Base-by-base conservation (phyloP, 129 eudicot species). In the Helianthus tuberosus region DNA sequence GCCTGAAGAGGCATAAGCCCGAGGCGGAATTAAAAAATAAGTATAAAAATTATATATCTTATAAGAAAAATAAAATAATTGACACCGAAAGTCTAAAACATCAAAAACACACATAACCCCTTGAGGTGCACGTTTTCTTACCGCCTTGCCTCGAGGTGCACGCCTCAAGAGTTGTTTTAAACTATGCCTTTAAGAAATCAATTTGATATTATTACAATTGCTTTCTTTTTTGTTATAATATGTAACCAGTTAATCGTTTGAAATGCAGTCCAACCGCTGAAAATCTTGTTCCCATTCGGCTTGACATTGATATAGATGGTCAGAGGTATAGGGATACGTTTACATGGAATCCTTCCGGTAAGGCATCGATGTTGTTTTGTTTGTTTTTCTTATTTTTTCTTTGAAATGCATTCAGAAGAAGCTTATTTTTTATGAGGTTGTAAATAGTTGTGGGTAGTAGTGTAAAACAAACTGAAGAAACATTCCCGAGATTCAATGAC, bases 261-360 rank as follows among this genome's bases (percentile, higher is more conserved):
- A 60, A 76, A 10, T 39, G 72, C 93, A 93, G 98, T 69, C 97
- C 98, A 63, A 88, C 98, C 3, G 84, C 98, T 11, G 97, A 93
- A 41, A 93, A 90, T 79, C 79, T 93, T 54, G 84, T 93, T 70
- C 97, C 98, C 4, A 84, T 93, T 65, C 93, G 98, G 25, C 86
- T 93, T 66, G 98, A 93, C 71, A 82, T 93, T 71, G 97, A 90
- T 69, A 81, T 88, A 39, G 97, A 93, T 71, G 97, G 97, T 36
- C 97, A 90, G 66, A 83, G 88, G 70, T 86, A 76, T 71, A 86
- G 86, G 76, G 98, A 93, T 86, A 89, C 97, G 47, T 90, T 93
- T 79, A 84, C 85, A 27, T 93, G 98, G 97, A 90, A 93, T 66
- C 95, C 96, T 64, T 80, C 91, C 67, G 98, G 97, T 90, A 85